A percentile compares a stretch with the other conserved stretches of the same genome.
These are phyloP conservation scores for Pseudopediastrum boryanum DNA, from an alignment of 139 green algal genomes.

Conservation along the genomic window DNA sequence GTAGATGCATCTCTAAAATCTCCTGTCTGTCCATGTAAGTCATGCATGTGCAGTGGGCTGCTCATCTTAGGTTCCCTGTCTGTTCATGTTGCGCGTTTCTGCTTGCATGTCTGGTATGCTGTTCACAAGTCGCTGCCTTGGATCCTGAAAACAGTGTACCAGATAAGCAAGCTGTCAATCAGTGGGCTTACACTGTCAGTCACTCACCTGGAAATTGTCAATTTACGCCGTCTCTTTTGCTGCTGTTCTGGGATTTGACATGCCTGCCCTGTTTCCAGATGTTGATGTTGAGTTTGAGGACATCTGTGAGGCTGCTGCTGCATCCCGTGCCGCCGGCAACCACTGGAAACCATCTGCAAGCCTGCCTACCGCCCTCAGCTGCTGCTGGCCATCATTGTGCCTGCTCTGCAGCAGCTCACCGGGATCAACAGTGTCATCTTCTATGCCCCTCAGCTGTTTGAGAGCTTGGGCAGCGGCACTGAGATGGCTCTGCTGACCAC, in stretches of 20 bases:
- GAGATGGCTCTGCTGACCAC: conserved; percentile 20
- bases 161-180: not conserved
- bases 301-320: conserved; percentile 46
- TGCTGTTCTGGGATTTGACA: no score
- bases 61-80: no score
- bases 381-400: conserved; percentile 11
- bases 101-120: no score
- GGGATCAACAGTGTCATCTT: conserved; percentile 48
- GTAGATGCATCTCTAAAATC: no score
- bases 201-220: not conserved
- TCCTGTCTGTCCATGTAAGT: no score
- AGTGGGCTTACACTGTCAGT: not conserved
- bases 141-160: no score
- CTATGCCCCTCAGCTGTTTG: conserved; percentile 46
- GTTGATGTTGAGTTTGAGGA: conserved; percentile 52
- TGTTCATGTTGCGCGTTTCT: not conserved
- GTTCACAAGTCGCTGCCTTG: no score
- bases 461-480: conserved; percentile 12
- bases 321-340: conserved; percentile 1
- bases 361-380: no score
- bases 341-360: conserved; percentile 40
- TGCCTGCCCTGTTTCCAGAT: no score
- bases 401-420: conserved; percentile 56
- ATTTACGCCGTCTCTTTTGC: not conserved
- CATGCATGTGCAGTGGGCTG: no score